Base-by-base conservation (phyloP, 164 flowering plant species). In the Stephania cephalantha region DNA sequence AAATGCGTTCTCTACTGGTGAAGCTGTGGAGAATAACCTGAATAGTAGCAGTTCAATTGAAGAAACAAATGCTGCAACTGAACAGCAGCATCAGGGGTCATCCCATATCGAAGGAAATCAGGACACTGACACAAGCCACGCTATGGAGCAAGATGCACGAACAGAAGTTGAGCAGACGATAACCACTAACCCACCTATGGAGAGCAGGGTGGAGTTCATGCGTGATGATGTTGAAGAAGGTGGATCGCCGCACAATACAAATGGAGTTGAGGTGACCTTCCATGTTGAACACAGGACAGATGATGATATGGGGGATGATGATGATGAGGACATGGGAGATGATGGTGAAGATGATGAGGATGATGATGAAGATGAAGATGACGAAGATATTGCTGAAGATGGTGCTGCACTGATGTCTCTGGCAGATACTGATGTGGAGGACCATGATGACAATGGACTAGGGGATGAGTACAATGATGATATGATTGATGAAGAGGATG, bases 361-460 rank as follows among this genome's bases (percentile, higher is more conserved):
- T 85, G 95, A 89, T 35, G 95, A 91, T 74, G 94, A 88, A 31
- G 94, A 85, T 12, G 94, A 90, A 7, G 98, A 91, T 68, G 94
- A 91, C 78, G 97, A 88, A 81, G 97, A 94, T 79, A 86, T 90
- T 77, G 96, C 88, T 3, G 97, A 89, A 82, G 97, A 94, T 81
- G 95, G 97, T 72, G 88, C 89, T 72, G 95, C 86, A 42, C 74
- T 90, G 85, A 88, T 94, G 94, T 89, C 97, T 71, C 81, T 92
- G n/a, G 95, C 88, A 78, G 98, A 92, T 83, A 92, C 97, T 63
- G 97, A 94, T 86, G 92, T 84, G 66, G 98, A 94, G 68, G 98
- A 94, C 71, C 95, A 89, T 79, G 98, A 94, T 83, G 97, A 92
- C 80, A 75, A 85, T 84, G 96, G 93, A n/a, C 78, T 90, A 78